These are phyloP conservation scores for Solanum etuberosum DNA, from an alignment of 257 asterid species.

Conservation along the genomic window DNA sequence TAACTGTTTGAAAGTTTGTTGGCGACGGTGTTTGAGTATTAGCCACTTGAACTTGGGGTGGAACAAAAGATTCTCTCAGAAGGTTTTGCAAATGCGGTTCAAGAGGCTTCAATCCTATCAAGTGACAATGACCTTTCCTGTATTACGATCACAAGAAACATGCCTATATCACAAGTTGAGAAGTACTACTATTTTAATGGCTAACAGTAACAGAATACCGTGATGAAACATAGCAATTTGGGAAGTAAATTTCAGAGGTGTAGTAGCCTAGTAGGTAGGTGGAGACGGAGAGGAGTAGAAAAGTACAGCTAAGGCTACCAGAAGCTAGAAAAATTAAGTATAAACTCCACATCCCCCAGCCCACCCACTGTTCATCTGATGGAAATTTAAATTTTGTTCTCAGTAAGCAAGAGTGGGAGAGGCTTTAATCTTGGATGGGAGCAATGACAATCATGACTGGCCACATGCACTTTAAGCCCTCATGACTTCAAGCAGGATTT, in stretches of 20 bases:
- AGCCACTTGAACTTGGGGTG: slow-evolving; percentile 26
- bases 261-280: not conserved
- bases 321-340: not conserved
- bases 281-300: not conserved
- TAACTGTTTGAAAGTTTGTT: slow-evolving; percentile 1
- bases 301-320: not conserved
- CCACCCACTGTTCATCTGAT: not conserved
- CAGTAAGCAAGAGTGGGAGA: not conserved
- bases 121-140: slow-evolving; percentile 69
- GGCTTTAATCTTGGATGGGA: not conserved
- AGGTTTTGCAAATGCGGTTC: slow-evolving; percentile 9
- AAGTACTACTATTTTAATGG: not conserved
- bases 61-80: slow-evolving; percentile 15
- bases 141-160: not conserved
- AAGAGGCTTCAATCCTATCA: slow-evolving; percentile 44
- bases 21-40: slow-evolving; percentile 15
- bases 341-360: not conserved
- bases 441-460: not conserved
- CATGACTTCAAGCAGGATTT: not conserved
- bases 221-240: not conserved
- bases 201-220: not conserved
- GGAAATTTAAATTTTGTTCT: not conserved
- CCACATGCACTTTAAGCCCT: not conserved
- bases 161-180: not conserved
- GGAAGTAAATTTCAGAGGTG: not conserved